Conservation (phyloP, 2,329 filamentous ascomycete genomes). For the Cercospora beticola region DNA sequence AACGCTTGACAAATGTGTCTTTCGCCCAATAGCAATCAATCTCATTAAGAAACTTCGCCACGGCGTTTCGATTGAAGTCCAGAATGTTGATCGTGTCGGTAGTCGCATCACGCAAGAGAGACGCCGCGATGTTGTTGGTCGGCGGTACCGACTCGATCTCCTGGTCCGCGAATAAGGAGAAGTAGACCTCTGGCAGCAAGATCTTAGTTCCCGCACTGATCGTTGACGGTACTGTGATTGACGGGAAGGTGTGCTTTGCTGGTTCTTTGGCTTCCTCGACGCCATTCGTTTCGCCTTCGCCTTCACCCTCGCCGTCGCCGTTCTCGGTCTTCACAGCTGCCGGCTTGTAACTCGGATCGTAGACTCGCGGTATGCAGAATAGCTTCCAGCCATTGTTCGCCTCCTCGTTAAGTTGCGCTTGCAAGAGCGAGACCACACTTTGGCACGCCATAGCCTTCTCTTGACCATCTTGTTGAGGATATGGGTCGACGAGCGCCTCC, state of each 20-base stretch:
- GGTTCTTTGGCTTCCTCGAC: conserved; percentile 56
- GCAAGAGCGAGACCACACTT: conserved; percentile 77
- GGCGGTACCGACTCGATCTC: conserved; percentile 82
- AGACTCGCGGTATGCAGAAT: conserved; percentile 59
- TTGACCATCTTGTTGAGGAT: conserved; percentile 59
- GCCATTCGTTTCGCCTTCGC: conserved; percentile 42
- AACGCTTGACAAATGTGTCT: conserved; percentile 87
- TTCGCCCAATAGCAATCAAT: conserved; percentile 92
- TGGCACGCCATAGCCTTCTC: conserved; percentile 63
- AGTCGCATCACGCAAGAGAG: conserved; percentile 79
- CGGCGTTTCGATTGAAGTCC: conserved; percentile 85
- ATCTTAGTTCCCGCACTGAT: conserved; percentile 72
- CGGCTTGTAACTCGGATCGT: conserved; percentile 42
- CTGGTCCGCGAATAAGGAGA: conserved; percentile 86
- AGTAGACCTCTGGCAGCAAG: conserved; percentile 88
- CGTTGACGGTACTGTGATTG: conserved; percentile 71
- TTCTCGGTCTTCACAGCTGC: conserved; percentile 18
- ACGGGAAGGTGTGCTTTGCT: conserved; percentile 72
- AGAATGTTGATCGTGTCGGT: conserved; percentile 92
- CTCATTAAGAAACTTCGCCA: conserved; percentile 87
- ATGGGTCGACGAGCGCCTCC: conserved; percentile 83
- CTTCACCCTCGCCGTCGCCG: conserved; percentile 30
- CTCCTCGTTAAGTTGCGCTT: conserved; percentile 81
- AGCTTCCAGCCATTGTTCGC: conserved; percentile 73
- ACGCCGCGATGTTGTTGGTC: conserved; percentile 72